phyloP scores from a whole-genome alignment of 805 yeast species.

The Yarrowia sp. region DNA sequence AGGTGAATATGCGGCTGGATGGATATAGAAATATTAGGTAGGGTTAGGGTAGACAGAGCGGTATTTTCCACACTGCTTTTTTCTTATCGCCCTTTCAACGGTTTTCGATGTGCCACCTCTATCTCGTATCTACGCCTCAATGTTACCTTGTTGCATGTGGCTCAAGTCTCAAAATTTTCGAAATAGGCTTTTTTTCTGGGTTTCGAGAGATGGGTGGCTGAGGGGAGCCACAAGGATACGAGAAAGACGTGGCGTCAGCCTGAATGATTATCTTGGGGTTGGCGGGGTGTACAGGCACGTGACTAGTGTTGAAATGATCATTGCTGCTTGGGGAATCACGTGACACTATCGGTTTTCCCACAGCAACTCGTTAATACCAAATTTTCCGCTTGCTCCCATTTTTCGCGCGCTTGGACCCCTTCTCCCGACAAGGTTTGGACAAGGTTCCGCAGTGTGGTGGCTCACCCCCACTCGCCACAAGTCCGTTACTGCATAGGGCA shows the following conservation, averaged over 20 bases:
- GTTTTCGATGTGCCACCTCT: not conserved
- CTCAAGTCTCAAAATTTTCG: not conserved
- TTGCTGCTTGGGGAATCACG: too few relatives aligned
- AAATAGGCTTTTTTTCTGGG: not conserved
- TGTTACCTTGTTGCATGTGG: not conserved
- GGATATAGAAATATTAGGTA: too few relatives aligned
- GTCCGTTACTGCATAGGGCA: not conserved
- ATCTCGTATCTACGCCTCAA: not conserved
- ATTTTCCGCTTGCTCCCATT: too few relatives aligned
- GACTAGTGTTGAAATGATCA: not conserved
- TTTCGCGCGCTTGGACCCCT: not conserved
- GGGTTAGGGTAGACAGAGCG: too few relatives aligned
- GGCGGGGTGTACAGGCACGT: not conserved
- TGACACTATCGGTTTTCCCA: too few relatives aligned
- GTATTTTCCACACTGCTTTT: too few relatives aligned
- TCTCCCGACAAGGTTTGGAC: not conserved
- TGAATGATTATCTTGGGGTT: not conserved
- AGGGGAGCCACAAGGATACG: not conserved
- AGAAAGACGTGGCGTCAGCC: not conserved
- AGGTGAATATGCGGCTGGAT: too few relatives aligned
- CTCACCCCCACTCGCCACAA: slow-evolving; percentile 25
- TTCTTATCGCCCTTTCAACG: too few relatives aligned
- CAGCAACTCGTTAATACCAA: too few relatives aligned
- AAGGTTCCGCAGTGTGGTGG: not conserved
- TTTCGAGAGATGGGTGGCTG: slow-evolving; percentile 19